A percentile compares a stretch with the other conserved stretches of the same genome.
These are phyloP conservation scores for Hemileia vastatrix DNA, from an alignment of 1,284 basidiomycete genomes.

Conservation along the genomic window DNA sequence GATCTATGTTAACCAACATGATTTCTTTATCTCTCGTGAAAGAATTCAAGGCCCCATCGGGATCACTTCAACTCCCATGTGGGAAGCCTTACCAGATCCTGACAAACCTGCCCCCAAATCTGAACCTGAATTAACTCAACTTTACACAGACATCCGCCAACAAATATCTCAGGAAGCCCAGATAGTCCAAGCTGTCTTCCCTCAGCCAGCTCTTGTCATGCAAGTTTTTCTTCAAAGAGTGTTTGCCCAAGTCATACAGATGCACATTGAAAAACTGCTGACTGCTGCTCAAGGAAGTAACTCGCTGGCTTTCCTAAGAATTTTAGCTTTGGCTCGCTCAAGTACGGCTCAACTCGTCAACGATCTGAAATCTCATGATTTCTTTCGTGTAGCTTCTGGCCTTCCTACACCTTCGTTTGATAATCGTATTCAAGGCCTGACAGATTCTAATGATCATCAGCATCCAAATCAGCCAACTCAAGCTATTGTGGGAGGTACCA, in stretches of 20 bases:
- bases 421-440: neutral
- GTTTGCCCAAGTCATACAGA: slow-evolving; percentile 95
- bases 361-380: slow-evolving; percentile 84
- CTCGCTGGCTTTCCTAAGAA: slow-evolving; percentile 79
- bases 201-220: slow-evolving; percentile 94
- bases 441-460: neutral
- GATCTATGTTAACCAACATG: slow-evolving; percentile 98
- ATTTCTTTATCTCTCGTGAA: slow-evolving; percentile 89
- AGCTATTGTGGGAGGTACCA: slow-evolving; percentile 27
- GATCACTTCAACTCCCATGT: slow-evolving; percentile 51
- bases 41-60: slow-evolving; percentile 49
- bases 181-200: slow-evolving; percentile 97
- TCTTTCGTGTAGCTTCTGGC: slow-evolving; percentile 52
- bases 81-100: slow-evolving; percentile 70
- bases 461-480: neutral
- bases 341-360: slow-evolving; percentile 73
- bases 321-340: slow-evolving; percentile 76
- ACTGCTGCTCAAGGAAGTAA: slow-evolving; percentile 63
- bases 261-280: slow-evolving; percentile 78
- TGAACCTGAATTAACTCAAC: slow-evolving; percentile 66
- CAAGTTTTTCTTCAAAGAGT: slow-evolving; percentile 95
- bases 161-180: slow-evolving; percentile 94
- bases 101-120: slow-evolving; percentile 64
- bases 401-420: slow-evolving; percentile 7
- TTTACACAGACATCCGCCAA: slow-evolving; percentile 76